These are phyloP conservation scores for Amaranthus palmeri DNA, from an alignment of 148 eudicot genomes.

Conservation along the genomic window DNA sequence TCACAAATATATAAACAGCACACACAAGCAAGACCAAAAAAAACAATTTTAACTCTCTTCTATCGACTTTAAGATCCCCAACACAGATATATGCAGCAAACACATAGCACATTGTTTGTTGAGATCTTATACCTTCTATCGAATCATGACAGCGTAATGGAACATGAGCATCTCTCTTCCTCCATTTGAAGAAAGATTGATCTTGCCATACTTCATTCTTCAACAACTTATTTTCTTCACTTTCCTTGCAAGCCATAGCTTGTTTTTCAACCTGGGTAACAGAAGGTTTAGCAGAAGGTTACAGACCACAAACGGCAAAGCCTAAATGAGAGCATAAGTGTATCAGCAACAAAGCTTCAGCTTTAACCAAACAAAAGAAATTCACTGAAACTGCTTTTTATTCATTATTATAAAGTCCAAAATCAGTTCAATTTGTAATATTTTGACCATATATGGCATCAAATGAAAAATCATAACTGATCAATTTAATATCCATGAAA, in stretches of 20 bases:
- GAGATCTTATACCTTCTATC: constrained; percentile 54
- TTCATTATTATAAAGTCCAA: neutral
- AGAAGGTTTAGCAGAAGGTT: constrained; percentile 4
- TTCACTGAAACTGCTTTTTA: neutral
- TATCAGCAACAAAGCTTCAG: neutral
- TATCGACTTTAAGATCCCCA: neutral
- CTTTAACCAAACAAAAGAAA: neutral
- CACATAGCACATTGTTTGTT: constrained; percentile 1
- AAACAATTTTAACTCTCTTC: no score
- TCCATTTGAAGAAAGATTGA: constrained; percentile 82
- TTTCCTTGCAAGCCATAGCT: constrained; percentile 45
- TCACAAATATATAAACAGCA: no score
- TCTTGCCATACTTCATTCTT: constrained; percentile 75
- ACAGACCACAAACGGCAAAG: neutral
- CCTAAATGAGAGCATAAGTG: neutral
- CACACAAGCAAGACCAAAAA: no score
- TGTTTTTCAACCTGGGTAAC: constrained; percentile 24
- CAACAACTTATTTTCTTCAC: constrained; percentile 42
- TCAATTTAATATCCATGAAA: neutral
- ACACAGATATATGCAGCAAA: neutral
- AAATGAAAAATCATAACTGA: neutral
- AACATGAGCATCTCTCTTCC: constrained; percentile 93
- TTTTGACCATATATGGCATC: neutral
- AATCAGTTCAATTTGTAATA: neutral
- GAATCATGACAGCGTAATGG: constrained; percentile 80